Evolutionary conservation across 179 eudicot genomes (phyloP).

Genomic region (Actinidia chinensis): DNA sequence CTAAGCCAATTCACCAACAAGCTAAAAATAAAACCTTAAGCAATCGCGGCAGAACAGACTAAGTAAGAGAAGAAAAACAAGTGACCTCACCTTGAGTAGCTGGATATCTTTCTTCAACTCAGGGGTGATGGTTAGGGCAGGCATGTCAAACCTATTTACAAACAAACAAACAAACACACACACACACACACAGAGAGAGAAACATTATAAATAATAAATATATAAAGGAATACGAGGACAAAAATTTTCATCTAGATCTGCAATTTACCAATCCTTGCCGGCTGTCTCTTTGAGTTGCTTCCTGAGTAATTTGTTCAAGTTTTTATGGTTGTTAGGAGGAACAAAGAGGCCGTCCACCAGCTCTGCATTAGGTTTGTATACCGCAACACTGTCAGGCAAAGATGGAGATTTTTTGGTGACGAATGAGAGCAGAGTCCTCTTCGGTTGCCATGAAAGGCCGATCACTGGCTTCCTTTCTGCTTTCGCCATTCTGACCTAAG

Average conservation of each 20-base stretch:
- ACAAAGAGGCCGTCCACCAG: slow-evolving; percentile 79
- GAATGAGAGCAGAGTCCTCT: slow-evolving; percentile 40
- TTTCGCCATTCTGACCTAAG: slow-evolving; percentile 11
- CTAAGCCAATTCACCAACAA: background rate
- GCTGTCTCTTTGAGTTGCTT: slow-evolving; percentile 82
- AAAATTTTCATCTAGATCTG: background rate
- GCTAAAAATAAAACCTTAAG: background rate
- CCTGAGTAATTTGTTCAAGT: slow-evolving; percentile 53
- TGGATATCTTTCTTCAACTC: slow-evolving; percentile 83
- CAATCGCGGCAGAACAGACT: background rate
- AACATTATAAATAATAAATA: background rate
- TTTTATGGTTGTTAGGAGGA: slow-evolving; percentile 72
- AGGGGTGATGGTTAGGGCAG: slow-evolving; percentile 75
- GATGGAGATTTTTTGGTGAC: slow-evolving; percentile 24
- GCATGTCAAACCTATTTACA: slow-evolving; percentile 81
- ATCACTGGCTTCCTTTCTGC: slow-evolving; percentile 37
- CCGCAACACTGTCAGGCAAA: slow-evolving; percentile 20
- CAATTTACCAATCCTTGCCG: slow-evolving; percentile 67
- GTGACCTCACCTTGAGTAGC: slow-evolving; percentile 62
- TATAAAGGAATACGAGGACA: background rate
- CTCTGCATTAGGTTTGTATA: slow-evolving; percentile 50
- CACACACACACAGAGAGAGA: background rate
- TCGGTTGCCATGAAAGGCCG: slow-evolving; percentile 82
- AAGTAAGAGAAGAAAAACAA: slow-evolving; percentile 1
- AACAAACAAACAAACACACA: slow-evolving; percentile 15